These are phyloP conservation scores for Huntiella decipiens DNA, from an alignment of 2,329 filamentous ascomycete genomes.

Conservation along the genomic window DNA sequence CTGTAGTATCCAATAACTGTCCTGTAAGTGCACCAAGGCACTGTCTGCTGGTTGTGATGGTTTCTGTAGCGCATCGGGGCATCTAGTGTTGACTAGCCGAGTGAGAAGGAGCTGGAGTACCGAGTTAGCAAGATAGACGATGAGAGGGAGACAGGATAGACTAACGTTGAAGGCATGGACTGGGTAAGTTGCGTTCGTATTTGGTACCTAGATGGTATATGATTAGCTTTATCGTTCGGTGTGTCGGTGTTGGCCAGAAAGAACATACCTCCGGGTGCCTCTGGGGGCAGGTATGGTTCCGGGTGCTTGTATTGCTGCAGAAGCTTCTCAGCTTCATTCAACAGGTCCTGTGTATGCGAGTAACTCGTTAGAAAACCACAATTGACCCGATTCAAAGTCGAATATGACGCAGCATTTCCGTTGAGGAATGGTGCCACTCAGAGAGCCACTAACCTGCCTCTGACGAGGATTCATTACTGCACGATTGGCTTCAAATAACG, in stretches of 20 bases:
- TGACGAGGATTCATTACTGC: slow-evolving; percentile 67
- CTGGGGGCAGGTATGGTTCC: slow-evolving; percentile 76
- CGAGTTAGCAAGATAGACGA: not conserved
- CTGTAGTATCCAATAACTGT: not conserved
- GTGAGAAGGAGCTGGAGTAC: slow-evolving; percentile 3
- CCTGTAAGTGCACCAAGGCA: not conserved
- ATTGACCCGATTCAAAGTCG: not conserved
- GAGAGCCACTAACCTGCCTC: slow-evolving; percentile 43
- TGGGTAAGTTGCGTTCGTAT: slow-evolving; percentile 82
- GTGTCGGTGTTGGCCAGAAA: not conserved
- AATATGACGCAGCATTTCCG: not conserved
- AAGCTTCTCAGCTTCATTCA: slow-evolving; percentile 74
- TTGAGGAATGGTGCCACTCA: not conserved
- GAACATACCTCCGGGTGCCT: slow-evolving; percentile 69
- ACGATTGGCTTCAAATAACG: slow-evolving; percentile 85
- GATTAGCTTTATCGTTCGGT: not conserved
- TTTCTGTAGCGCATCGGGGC: not conserved
- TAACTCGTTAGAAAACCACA: not conserved
- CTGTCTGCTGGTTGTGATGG: not conserved
- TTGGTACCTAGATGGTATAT: slow-evolving; percentile 51
- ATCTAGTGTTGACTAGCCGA: not conserved
- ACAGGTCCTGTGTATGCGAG: slow-evolving; percentile 41
- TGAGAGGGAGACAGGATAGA: slow-evolving; percentile 14
- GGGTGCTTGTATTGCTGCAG: slow-evolving; percentile 94
- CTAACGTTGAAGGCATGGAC: slow-evolving; percentile 65